Evolutionary conservation across 1,284 basidiomycete species (phyloP).

Genomic region (Anthracocystis walkeri): DNA sequence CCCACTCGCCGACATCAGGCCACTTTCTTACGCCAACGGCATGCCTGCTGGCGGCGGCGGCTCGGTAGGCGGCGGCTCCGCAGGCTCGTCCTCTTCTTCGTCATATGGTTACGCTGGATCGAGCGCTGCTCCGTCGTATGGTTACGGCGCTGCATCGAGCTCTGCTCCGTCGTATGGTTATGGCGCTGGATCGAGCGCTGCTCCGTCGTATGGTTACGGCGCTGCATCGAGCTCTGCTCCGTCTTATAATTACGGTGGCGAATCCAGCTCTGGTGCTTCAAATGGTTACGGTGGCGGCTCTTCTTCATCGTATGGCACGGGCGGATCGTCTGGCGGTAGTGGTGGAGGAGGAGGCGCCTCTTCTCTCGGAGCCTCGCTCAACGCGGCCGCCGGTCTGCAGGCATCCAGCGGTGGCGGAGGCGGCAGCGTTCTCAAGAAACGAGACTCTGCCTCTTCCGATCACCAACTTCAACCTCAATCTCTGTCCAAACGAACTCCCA

Average conservation of each 20-base stretch:
- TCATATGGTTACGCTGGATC: no score
- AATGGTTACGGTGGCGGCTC: background rate
- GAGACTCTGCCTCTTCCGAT: background rate
- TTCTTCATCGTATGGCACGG: background rate
- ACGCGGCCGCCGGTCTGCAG: slow-evolving; percentile 28
- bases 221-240: no score
- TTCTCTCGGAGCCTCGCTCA: slow-evolving; percentile 14
- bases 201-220: no score
- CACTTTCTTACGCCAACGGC: background rate
- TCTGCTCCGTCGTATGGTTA: no score
- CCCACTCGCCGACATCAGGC: slow-evolving; percentile 8
- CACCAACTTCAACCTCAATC: slow-evolving; percentile 3
- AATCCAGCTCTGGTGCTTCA: background rate
- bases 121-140: no score
- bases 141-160: no score
- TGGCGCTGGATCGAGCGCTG: no score
- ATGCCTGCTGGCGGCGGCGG: background rate
- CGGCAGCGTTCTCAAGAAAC: slow-evolving; percentile 30
- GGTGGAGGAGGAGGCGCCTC: background rate
- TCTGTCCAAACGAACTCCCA: slow-evolving; percentile 28
- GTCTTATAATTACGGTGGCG: background rate
- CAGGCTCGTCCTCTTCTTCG: no score
- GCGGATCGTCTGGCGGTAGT: background rate
- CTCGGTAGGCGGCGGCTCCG: background rate
- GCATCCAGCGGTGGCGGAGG: background rate